Base-by-base conservation (phyloP, 2,329 filamentous ascomycete genomes). In the Fusarium nodosum region DNA sequence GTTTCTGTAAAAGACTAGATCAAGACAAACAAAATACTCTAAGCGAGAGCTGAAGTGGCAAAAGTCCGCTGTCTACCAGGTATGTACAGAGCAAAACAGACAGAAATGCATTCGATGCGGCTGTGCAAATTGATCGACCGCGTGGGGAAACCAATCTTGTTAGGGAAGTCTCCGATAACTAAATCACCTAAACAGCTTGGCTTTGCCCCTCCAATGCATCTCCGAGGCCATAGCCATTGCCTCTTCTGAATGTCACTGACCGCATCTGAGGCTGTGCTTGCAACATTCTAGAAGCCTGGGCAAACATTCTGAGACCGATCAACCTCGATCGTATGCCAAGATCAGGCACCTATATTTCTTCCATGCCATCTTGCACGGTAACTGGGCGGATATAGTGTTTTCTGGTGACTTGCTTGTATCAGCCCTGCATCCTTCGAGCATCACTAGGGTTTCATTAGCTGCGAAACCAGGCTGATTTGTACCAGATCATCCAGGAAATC, bases 91-190 rank as follows among this genome's bases (percentile, higher is more conserved):
- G 31, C 24, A 11, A 4, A 16, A 7, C 7, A 28, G 18, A 28
- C 0, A 38, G 1, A 2, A 38, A 7, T 15, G 18, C 20, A 15
- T 22, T 22, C 8, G 2, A 28, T 51, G 34, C 33, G 48, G 48
- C 48, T 39, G 48, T 51, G 48, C 24, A 39, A 26, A 46, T 31
- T 33, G 34, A 39, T 46, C 44, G 22, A 15, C 44, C 48, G 41
- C 24, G 24, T 51, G 48, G 34, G 48, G 48, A 51, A 51, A 28
- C 28, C 18, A 51, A 41, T 51, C 48, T 51, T 39, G 18, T 51
- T 51, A 39, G n/a, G 41, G 33, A 39, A 51, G 48, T 30, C 48
- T 18, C 48, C 33, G 48, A 51, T 39, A 22, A 28, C 22, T 24
- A 24, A 24, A 24, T n/a, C 13, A 22, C 20, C 24, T 39, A 51